A percentile compares a stretch with the other conserved stretches of the same genome.
Conservation (phyloP, 2,329 filamentous ascomycete genomes). For the Claviceps fusiformis region DNA sequence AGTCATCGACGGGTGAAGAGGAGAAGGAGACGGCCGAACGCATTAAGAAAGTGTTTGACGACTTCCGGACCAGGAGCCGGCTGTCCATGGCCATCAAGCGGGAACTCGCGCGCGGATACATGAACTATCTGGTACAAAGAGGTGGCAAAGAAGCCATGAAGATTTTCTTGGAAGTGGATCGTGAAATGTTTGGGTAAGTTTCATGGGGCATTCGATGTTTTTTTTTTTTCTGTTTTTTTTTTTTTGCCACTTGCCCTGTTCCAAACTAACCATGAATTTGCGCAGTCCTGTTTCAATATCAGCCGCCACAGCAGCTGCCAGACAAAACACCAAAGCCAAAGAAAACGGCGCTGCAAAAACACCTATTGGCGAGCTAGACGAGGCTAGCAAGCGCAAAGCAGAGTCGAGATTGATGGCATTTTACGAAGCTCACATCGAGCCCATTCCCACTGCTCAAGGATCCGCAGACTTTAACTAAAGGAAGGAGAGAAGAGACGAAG, state of each 20-base stretch:
- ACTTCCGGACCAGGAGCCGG: slow-evolving; percentile 59
- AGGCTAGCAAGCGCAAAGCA: slow-evolving; percentile 34
- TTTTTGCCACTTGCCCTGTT: neutral
- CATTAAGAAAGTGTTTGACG: slow-evolving; percentile 69
- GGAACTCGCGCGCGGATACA: slow-evolving; percentile 64
- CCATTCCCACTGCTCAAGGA: slow-evolving; percentile 32
- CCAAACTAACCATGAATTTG: neutral
- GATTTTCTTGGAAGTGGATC: slow-evolving; percentile 71
- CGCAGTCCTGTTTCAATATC: slow-evolving; percentile 12
- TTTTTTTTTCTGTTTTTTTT: neutral
- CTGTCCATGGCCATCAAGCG: slow-evolving; percentile 55
- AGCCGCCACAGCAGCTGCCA: slow-evolving; percentile 8
- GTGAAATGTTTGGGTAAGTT: slow-evolving; percentile 70
- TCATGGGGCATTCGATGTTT: neutral
- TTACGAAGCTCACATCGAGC: slow-evolving; percentile 37
- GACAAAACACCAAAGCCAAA: slow-evolving; percentile 19
- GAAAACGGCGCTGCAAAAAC: slow-evolving; percentile 26
- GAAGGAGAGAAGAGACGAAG: neutral
- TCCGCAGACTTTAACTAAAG: slow-evolving; percentile 37
- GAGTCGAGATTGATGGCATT: slow-evolving; percentile 37
- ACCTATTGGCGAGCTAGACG: slow-evolving; percentile 33
- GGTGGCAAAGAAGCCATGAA: slow-evolving; percentile 75
- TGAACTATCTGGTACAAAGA: slow-evolving; percentile 70
- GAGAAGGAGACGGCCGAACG: slow-evolving; percentile 55
- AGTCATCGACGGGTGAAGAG: slow-evolving; percentile 52